Conservation (phyloP, 148 eudicot species). For the Camellia japonica region DNA sequence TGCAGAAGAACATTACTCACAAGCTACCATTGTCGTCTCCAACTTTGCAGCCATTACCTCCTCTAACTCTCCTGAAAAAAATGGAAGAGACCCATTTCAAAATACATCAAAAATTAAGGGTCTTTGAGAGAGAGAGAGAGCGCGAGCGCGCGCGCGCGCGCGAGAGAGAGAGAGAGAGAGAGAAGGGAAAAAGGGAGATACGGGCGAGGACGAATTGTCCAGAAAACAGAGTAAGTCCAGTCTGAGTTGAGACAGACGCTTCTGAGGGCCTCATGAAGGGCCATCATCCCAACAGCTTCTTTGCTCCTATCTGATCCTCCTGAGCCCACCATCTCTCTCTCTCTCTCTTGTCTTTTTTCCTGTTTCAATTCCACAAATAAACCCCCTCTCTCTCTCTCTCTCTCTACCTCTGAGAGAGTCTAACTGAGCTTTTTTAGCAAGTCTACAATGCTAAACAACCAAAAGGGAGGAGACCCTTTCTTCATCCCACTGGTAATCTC, state of each 20-base stretch:
- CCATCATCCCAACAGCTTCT: slow-evolving; percentile 98
- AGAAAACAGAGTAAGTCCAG: slow-evolving; percentile 97
- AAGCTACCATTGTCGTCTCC: slow-evolving; percentile 98
- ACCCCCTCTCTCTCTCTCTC: slow-evolving; percentile 11
- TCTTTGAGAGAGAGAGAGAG: slow-evolving; percentile 6
- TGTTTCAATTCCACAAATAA: slow-evolving; percentile 18
- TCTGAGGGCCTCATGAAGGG: slow-evolving; percentile 92
- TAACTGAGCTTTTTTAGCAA: slow-evolving; percentile 9
- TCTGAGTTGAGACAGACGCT: slow-evolving; percentile 72
- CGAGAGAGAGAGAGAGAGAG: slow-evolving; percentile 2
- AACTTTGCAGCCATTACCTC: slow-evolving; percentile 93
- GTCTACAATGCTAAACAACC: slow-evolving; percentile 21
- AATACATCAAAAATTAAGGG: background rate
- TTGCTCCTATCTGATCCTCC: slow-evolving; percentile 66
- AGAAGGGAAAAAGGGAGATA: slow-evolving; percentile 9
- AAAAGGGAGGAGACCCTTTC: slow-evolving; percentile 22
- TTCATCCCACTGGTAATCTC: background rate
- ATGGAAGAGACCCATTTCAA: slow-evolving; percentile 22
- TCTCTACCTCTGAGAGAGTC: background rate
- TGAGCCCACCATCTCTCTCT: slow-evolving; percentile 69
- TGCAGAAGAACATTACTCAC: slow-evolving; percentile 39
- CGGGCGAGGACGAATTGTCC: slow-evolving; percentile 98
- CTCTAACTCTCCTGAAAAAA: slow-evolving; percentile 84
- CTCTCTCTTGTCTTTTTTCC: slow-evolving; percentile 10
- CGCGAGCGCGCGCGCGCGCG: slow-evolving; percentile 7